phyloP scores from a whole-genome alignment of 306 rosid species.

The Gleditsia sinensis region DNA sequence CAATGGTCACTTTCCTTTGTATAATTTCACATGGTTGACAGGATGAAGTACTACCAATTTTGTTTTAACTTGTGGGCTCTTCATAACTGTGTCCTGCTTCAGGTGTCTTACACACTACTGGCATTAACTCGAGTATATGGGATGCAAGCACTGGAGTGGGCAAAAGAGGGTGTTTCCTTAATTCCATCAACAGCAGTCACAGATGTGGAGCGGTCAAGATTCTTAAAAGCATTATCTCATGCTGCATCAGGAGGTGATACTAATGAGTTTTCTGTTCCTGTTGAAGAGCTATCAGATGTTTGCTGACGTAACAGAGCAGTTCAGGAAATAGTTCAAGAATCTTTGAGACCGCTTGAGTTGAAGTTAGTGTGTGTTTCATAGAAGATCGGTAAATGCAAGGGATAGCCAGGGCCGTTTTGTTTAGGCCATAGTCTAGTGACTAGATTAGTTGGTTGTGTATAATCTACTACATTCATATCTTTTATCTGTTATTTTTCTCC shows the following conservation, averaged over 20 bases:
- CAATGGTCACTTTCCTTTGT: background rate
- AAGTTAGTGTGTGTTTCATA: conserved; percentile 64
- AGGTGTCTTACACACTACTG: conserved; percentile 85
- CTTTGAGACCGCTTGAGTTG: conserved; percentile 93
- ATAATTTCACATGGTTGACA: background rate
- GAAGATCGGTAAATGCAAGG: conserved; percentile 41
- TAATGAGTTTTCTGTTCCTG: conserved; percentile 55
- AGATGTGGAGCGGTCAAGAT: conserved; percentile 79
- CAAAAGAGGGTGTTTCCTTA: conserved; percentile 65
- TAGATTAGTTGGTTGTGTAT: conserved; percentile 60
- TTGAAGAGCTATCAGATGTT: conserved; percentile 89
- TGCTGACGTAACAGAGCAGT: conserved; percentile 93
- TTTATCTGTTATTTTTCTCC: conserved; percentile 78
- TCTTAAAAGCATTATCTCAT: conserved; percentile 82
- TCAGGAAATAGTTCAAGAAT: conserved; percentile 97
- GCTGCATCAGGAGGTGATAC: conserved; percentile 77
- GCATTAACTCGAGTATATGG: conserved; percentile 76
- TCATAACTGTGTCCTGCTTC: conserved; percentile 34
- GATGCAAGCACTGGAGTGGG: conserved; percentile 81
- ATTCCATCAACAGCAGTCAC: conserved; percentile 91
- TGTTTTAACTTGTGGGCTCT: conserved; percentile 14
- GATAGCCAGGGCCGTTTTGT: conserved; percentile 75
- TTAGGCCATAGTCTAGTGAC: conserved; percentile 54
- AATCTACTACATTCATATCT: conserved; percentile 42
- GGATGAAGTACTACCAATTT: background rate